Conservation (phyloP, 1,139 yeast species). For the Pneumocystis sp. region DNA sequence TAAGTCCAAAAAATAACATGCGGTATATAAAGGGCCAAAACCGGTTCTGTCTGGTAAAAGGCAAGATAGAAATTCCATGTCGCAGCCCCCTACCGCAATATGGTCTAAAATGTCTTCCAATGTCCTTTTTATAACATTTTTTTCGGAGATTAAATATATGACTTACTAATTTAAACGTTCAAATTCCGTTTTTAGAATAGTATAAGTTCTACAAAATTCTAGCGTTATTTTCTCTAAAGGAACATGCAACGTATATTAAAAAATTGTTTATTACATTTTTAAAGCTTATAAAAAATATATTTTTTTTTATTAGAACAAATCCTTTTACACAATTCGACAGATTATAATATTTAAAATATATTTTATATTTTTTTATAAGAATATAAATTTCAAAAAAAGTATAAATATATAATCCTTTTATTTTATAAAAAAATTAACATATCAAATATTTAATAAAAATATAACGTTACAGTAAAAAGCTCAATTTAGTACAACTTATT, state of each 20-base stretch:
- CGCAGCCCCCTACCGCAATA: neutral
- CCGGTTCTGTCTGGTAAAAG: constrained; percentile 1
- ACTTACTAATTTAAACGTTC: neutral
- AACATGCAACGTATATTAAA: neutral
- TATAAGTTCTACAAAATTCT: neutral
- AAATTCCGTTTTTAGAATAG: neutral
- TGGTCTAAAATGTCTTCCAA: neutral
- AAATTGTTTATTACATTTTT: neutral
- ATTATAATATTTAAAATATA: no score
- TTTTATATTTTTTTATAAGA: neutral
- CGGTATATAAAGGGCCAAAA: neutral
- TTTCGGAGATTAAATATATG: neutral
- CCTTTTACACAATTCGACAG: no score
- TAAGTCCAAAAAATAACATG: neutral
- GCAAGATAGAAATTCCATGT: constrained; percentile 1
- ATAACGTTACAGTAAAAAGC: neutral
- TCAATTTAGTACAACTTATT: neutral
- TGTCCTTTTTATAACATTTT: neutral
- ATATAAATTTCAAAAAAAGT: neutral
- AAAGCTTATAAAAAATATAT: neutral
- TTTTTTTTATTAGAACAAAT: neutral
- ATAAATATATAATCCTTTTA: neutral
- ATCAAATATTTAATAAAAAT: neutral
- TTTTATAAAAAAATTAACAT: neutral
- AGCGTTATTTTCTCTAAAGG: neutral